Base-by-base conservation (phyloP, 345 rosid genomes). In the Populus deltoides region DNA sequence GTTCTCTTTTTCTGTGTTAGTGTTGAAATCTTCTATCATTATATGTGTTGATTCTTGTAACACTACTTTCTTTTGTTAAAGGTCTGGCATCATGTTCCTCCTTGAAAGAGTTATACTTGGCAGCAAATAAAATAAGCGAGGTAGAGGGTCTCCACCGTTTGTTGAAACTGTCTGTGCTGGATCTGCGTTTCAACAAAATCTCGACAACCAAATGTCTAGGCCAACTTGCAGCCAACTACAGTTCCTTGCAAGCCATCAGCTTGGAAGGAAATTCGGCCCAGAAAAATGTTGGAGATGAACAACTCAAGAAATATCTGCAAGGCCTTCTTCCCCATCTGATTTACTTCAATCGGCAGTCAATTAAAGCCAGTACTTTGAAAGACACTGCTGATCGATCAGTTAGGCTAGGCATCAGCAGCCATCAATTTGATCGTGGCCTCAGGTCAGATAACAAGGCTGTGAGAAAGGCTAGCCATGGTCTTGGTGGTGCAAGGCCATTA, bases 251-350 rank as follows among this genome's bases (percentile, higher is more conserved):
- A 82, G 97, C 97, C 74, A 90, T 93, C 81, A 91, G 97, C 91
- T 81, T 96, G 89, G 98, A 96, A 83, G 99, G 98, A 73, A 96
- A 94, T 83, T 97, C 98, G 31, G 98, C 97, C 8, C 98, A 94
- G 88, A 92, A 92, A 81, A 96, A 94, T 75, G 95, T 94, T 27
- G 99, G 99, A 75, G 98, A 96, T 69, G 99, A 96, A 71, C 93
- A 92, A 74, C 88, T 96, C 74, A 92, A 89, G 87, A 96, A 96
- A 78, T 75, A 90, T 82, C 86, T 96, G 41, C 90, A 83, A 75
- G 88, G 97, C 51, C 97, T 94, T 77, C 90, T 96, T 72, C 98
- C 99, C 49, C 87, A 90, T 74, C 79, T 96, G 81, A 86, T 88
- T 13, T 96, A 89, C 89, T 91, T 87, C 86, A 96, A 96, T 78